Conservation (phyloP, 2,329 filamentous ascomycete species). For the Fusarium solani-melongenae region DNA sequence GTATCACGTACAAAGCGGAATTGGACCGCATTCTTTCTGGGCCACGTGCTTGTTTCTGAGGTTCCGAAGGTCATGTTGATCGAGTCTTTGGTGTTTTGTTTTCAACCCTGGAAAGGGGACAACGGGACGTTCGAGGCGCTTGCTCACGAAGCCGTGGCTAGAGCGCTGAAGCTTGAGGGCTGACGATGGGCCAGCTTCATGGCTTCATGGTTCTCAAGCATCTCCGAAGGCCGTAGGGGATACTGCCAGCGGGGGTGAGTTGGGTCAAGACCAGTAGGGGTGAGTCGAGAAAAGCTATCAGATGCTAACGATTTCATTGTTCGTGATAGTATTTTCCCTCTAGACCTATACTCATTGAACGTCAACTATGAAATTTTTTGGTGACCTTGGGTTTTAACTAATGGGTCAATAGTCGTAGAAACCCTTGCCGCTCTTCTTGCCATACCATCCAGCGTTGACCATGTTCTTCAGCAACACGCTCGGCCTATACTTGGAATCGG, state of each 20-base stretch:
- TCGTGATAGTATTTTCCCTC: background rate
- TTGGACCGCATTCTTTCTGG: background rate
- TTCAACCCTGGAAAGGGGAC: background rate
- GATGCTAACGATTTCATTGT: background rate
- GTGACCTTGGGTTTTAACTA: background rate
- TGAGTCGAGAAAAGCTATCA: background rate
- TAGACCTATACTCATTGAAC: background rate
- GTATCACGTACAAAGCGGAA: conserved; percentile 4
- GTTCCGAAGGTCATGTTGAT: background rate
- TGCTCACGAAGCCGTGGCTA: background rate
- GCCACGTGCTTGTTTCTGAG: background rate
- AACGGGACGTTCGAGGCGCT: background rate
- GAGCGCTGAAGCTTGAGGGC: background rate
- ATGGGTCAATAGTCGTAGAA: conserved; percentile 83
- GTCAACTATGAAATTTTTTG: background rate
- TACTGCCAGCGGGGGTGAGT: background rate
- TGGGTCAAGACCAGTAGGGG: background rate
- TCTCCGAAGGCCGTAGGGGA: background rate
- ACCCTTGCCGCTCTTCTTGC: conserved; percentile 96
- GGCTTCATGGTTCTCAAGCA: background rate
- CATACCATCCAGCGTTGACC: conserved; percentile 97
- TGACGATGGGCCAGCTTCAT: background rate
- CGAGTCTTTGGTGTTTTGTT: background rate
- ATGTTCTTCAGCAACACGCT: conserved; percentile 90
- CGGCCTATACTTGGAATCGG: conserved; percentile 95